Percentiles rank a stretch among this genome's conserved stretches.
Evolutionary conservation across 2,329 filamentous ascomycete species (phyloP).

Genomic region (Decorospora gaudefroyi): DNA sequence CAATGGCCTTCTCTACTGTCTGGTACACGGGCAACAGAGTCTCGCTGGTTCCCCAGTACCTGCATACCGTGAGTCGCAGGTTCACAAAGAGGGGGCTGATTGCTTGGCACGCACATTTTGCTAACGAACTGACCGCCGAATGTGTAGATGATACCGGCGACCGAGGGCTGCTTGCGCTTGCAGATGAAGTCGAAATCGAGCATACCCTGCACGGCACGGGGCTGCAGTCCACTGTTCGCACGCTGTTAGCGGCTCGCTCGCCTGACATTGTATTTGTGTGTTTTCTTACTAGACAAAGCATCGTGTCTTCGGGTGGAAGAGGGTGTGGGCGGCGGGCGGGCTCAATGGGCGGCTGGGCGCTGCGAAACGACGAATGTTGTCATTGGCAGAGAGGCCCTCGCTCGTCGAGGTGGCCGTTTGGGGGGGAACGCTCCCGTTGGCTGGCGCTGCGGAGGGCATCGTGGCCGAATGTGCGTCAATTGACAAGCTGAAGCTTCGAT

Average conservation of each 20-base stretch:
- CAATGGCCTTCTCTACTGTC: constrained; percentile 85
- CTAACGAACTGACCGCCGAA: constrained; percentile 99
- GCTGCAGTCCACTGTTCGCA: constrained; percentile 78
- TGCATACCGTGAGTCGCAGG: constrained; percentile 34
- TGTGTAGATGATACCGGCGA: constrained; percentile 99
- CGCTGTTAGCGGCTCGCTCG: constrained; percentile 26
- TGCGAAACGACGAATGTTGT: constrained; percentile 97
- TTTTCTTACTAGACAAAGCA: constrained; percentile 89
- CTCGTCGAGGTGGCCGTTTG: constrained; percentile 39
- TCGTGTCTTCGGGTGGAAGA: constrained; percentile 99
- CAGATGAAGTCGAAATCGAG: constrained; percentile 99
- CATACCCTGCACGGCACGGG: constrained; percentile 67
- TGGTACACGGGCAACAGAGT: constrained; percentile 98
- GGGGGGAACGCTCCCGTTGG: constrained; percentile 40
- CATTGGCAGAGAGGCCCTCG: constrained; percentile 73
- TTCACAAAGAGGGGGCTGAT: constrained; percentile 3
- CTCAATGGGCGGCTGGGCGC: constrained; percentile 90
- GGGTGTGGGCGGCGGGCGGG: constrained; percentile 82
- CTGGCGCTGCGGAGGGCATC: constrained; percentile 52
- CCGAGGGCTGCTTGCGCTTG: constrained; percentile 95
- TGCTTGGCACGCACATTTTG: constrained; percentile 75
- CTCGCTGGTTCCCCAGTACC: constrained; percentile 99
- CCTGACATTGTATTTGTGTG: constrained; percentile 6
- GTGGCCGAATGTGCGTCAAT: constrained; percentile 39
- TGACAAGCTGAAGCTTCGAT: constrained; percentile 10